These are phyloP conservation scores for Aspergillus viridinutans DNA, from an alignment of 2,329 filamentous ascomycete species.

Conservation along the genomic window DNA sequence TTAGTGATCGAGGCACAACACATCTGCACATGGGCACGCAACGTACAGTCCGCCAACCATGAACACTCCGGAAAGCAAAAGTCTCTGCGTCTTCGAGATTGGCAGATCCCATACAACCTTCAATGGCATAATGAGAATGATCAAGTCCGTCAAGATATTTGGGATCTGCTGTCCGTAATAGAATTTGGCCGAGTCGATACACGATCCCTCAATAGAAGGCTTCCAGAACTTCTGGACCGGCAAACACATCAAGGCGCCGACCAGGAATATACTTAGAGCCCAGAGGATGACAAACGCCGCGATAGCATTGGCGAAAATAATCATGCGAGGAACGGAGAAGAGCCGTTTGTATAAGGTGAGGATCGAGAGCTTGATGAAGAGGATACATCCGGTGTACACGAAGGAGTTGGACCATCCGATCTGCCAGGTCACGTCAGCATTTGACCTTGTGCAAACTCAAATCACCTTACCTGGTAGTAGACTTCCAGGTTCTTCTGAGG, in stretches of 20 bases:
- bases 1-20: neutral
- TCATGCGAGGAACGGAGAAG: constrained; percentile 20
- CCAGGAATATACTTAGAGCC: constrained; percentile 19
- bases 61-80: constrained; percentile 24
- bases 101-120: constrained; percentile 24
- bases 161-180: constrained; percentile 28
- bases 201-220: constrained; percentile 17
- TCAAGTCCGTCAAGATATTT: constrained; percentile 27
- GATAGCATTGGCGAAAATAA: constrained; percentile 16
- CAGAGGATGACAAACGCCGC: constrained; percentile 20
- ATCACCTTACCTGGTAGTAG: constrained; percentile 20
- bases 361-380: constrained; percentile 27
- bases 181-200: constrained; percentile 22
- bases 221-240: constrained; percentile 27
- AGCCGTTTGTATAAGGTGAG: constrained; percentile 26
- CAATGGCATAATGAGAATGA: constrained; percentile 25
- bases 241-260: constrained; percentile 20
- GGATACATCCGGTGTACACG: constrained; percentile 22
- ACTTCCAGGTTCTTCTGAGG: constrained; percentile 19
- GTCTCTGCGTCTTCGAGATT: constrained; percentile 20
- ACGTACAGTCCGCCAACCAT: constrained; percentile 27
- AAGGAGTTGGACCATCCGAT: constrained; percentile 26
- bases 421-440: constrained; percentile 12
- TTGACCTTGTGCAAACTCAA: neutral
- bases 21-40: neutral